A percentile compares a stretch with the other conserved stretches of the same genome.
phyloP scores from a whole-genome alignment of 139 green algal genomes.

The Chlamydomonas asymmetrica region DNA sequence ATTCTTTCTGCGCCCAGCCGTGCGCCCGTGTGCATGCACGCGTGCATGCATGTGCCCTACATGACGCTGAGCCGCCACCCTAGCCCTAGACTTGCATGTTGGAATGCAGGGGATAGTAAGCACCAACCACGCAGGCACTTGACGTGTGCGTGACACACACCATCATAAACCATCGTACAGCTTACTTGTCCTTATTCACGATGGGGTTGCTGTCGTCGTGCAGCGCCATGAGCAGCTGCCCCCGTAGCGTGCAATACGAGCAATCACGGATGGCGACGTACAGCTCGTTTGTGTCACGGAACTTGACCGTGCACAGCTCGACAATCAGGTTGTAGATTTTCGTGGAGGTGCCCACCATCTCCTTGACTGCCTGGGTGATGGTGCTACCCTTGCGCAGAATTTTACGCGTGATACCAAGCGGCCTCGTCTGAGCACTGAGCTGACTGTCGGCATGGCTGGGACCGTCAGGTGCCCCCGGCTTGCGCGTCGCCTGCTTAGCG shows the following conservation, averaged over 20 bases:
- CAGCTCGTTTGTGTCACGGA: constrained; percentile 49
- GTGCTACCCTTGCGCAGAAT: constrained; percentile 52
- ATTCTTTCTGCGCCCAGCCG: too few relatives aligned
- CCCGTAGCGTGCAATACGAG: constrained; percentile 65
- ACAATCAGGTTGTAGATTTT: constrained; percentile 75
- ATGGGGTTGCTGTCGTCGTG: constrained; percentile 66
- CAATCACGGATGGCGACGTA: constrained; percentile 59
- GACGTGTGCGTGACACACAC: background rate
- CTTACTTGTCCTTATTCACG: constrained; percentile 30
- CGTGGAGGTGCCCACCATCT: constrained; percentile 48
- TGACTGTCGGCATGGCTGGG: background rate
- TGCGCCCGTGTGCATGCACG: too few relatives aligned
- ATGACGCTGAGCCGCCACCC: too few relatives aligned
- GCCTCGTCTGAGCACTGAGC: background rate
- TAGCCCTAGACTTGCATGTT: too few relatives aligned
- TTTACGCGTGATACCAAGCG: constrained; percentile 35
- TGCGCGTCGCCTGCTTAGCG: background rate
- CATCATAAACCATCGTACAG: background rate
- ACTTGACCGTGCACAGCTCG: constrained; percentile 58
- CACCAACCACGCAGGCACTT: too few relatives aligned
- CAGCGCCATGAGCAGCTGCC: constrained; percentile 82
- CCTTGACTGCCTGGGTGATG: constrained; percentile 40
- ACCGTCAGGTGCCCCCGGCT: background rate
- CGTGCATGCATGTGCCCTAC: too few relatives aligned
- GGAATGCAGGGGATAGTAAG: too few relatives aligned